Evolutionary conservation across 495 filamentous ascomycete species (phyloP), one percentile per base, ranked within the genome.

Genomic region (Penicillium steckii): DNA sequence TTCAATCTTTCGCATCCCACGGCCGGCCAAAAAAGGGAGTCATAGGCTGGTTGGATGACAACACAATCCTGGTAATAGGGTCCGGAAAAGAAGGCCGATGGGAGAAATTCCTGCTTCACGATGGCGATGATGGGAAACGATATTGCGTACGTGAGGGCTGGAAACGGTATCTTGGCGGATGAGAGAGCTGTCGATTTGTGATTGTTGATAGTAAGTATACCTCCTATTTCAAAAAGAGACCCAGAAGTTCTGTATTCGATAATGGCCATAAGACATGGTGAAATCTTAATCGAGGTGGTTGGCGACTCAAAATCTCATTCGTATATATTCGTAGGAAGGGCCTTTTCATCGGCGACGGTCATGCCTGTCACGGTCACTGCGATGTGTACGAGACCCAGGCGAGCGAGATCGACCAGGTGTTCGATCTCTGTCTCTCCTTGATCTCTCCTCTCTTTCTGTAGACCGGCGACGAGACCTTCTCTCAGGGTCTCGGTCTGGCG

Each of bases 21-120:
- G 77, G 79, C 9, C 76, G 80, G 52, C 84, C 88, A 25, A 71
- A 79, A 30, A 94, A 93, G 69, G 90, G 90, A 0, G 66, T 90
- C 17, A 78, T 91, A 48, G 88, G 88, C 10, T 94, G 90, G 91
- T 66, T 80, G 23, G 75, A 80, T 61, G 86, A 92, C 46, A 71
- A 77, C 6, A 85, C 76, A 35, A 70, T 94, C 30, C 61, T 89
- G 15, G 87, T 95, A 3, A 74, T 95, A 29, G 87, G 91, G n/a
- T 88, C 89, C 4, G 91, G 91, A 0, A 75, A 79, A 52, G 88
- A 94, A 56, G 85, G 84, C 6, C 76, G 87, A 19, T 95, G 91
- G 91, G 89, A 96, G 74, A 89, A 83, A 52, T 95, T 93, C 52
- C 72, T 82, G 9, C 66, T 95, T 22, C 77, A 71, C 19, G 79